Base-by-base conservation (phyloP, 1,139 yeast species). In the Candida smagusa region DNA sequence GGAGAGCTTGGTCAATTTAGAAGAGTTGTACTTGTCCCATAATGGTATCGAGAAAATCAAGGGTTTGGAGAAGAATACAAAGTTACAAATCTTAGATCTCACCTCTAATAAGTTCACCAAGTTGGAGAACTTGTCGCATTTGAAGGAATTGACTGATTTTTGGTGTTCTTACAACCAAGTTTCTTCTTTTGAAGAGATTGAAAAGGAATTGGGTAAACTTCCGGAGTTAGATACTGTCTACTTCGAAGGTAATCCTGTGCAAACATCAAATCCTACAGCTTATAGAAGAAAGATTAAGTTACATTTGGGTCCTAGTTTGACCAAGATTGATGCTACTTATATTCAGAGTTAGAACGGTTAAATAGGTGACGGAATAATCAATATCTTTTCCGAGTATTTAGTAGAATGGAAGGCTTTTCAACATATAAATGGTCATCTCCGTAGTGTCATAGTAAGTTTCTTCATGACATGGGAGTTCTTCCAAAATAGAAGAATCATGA, bases 211-310 rank as follows among this genome's bases (percentile, higher is more conserved):
- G 41, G 79, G 82, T 11, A 67, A 66, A 30, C 66, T 88, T 39
- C 76, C 79, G 2, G 71, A 74, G 6, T 68, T 94, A 39, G 95
- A 89, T 41, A 88, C 96, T 0, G 96, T 94, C 6, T 94, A 94
- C 56, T 79, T 94, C 48, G 98, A 94, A 63, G 92, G 94, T n/a
- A 92, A 90, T 52, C 97, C 97, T 1, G 59, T 94, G 11, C 97
- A 92, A 54, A 53, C 67, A 23, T 62, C 76, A 22, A 84, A 84
- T 48, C 80, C 81, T 16, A 81, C 95, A 3, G 82, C 92, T 33
- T 94, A 94, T 57, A 74, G 97, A 53, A 79, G 95, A 54, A 92
- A 92, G 57, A 59, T 94, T 34, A 77, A 77, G 48, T 68, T 92
- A 52, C 74, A 84, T 39, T 67, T 92, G 45, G 87, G 87, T 1